Evolutionary conservation across 306 rosid species (phyloP), one percentile per base, ranked within the genome.

Genomic region (Ammopiptanthus mongolicus): DNA sequence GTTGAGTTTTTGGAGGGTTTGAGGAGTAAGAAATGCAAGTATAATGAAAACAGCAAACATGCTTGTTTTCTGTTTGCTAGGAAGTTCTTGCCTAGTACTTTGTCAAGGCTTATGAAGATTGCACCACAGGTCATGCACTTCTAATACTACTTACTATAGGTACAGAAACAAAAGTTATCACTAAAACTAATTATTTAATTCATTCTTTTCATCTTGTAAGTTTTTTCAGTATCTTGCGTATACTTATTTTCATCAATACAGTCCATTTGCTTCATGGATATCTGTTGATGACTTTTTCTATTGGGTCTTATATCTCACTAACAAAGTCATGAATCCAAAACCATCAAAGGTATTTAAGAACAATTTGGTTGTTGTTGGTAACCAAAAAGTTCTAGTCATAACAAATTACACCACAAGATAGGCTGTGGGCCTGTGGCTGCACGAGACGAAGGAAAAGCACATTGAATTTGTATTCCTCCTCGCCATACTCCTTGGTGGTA

Each of bases 101-200:
- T 90, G 80, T 78, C 77, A 1, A 83, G 78, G 75, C 83, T 88
- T 22, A 41, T 85, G 42, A 65, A 52, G 68, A 62, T 93, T 80
- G 96, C 92, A 48, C 92, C 94, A 0, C 9, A 78, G 74, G 65
- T 88, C 55, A 86, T 93, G 98, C 85, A 86, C 1, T 90, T 88
- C 65, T 79, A 73, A 73, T 36, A n/a, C 29, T 51, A 33, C 37
- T 37, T 37, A 51, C 41, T 2, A 18, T 50, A 60, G 67, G 61
- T 14, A 25, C 57, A 68, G 5, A 60, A 48, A 50, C 65, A 66
- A 25, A 13, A 44, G 6, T 44, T 39, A 14, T 31, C 58, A 50
- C 34, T 6, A 8, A 18, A 37, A 21, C 78, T 37, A 25, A 80
- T 25, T 42, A 55, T 63, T 81, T 65, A 5, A 73, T 76, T 81